A percentile compares a stretch with the other conserved stretches of the same genome.
phyloP scores from a whole-genome alignment of 192 early-diverging fungal species.

The Coemansia sp. region DNA sequence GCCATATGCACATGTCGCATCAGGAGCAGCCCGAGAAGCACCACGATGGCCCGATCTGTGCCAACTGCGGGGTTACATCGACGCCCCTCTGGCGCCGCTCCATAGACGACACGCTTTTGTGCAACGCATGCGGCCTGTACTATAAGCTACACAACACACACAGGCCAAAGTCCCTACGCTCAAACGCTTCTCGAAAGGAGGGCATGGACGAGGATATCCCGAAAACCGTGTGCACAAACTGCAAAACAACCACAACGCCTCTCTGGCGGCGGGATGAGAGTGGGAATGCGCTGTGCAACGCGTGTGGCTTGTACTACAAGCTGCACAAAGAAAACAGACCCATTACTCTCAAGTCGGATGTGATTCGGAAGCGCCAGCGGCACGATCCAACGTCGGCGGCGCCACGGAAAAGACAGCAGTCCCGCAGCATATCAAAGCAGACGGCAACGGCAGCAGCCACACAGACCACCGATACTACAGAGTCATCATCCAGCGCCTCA shows the following conservation, averaged over 20 bases:
- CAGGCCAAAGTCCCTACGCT: slow-evolving; percentile 82
- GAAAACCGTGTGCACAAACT: slow-evolving; percentile 71
- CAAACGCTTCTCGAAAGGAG: slow-evolving; percentile 65
- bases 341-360: slow-evolving; percentile 84
- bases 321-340: slow-evolving; percentile 91
- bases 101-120: slow-evolving; percentile 81
- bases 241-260: slow-evolving; percentile 82
- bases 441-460: slow-evolving; percentile 4
- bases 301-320: slow-evolving; percentile 95
- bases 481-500: background rate
- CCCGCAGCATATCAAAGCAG: slow-evolving; percentile 18
- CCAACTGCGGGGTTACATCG: slow-evolving; percentile 77
- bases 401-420: slow-evolving; percentile 34
- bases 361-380: slow-evolving; percentile 96
- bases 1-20: slow-evolving; percentile 11
- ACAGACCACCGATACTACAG: background rate
- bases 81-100: slow-evolving; percentile 94
- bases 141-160: slow-evolving; percentile 89
- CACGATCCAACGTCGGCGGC: slow-evolving; percentile 26
- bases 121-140: slow-evolving; percentile 97
- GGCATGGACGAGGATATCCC: slow-evolving; percentile 38
- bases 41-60: slow-evolving; percentile 58
- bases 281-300: slow-evolving; percentile 95
- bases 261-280: slow-evolving; percentile 91
- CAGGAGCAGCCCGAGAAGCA: slow-evolving; percentile 26